phyloP scores from a whole-genome alignment of 2,329 filamentous ascomycete species.

The Fusarium sp. region DNA sequence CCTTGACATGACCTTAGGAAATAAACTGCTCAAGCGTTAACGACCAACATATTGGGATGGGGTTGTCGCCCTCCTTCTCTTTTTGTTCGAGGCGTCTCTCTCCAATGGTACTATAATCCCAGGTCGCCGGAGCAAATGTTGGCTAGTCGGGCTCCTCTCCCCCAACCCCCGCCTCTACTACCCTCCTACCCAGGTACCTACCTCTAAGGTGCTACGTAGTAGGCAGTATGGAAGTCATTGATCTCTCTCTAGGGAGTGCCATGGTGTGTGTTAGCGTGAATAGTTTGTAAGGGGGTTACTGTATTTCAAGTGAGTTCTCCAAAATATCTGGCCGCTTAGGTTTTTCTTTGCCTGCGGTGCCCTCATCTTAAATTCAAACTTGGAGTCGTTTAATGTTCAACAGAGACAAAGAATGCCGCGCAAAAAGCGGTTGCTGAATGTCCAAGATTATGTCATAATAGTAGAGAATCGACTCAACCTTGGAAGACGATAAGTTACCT shows the following conservation, averaged over 20 bases:
- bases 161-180: slow-evolving; percentile 9
- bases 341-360: neutral
- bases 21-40: slow-evolving; percentile 1
- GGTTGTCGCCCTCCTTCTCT: slow-evolving; percentile 15
- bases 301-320: slow-evolving; percentile 1
- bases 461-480: slow-evolving; percentile 10
- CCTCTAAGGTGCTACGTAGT: neutral
- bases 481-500: neutral
- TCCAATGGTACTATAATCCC: slow-evolving; percentile 8
- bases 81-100: slow-evolving; percentile 4
- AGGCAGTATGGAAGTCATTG: neutral
- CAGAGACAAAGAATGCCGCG: neutral
- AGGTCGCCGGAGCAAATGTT: slow-evolving; percentile 21
- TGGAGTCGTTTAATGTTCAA: neutral
- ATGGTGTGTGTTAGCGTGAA: slow-evolving; percentile 20
- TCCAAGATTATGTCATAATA: neutral
- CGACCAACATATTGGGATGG: neutral
- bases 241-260: slow-evolving; percentile 11
- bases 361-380: neutral
- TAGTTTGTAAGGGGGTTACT: slow-evolving; percentile 4
- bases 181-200: neutral
- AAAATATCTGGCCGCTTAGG: neutral
- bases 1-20: neutral
- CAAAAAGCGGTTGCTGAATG: slow-evolving; percentile 6
- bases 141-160: slow-evolving; percentile 10